Evolutionary conservation across 345 rosid genomes (phyloP).

Genomic region (Gossypium stocksii): DNA sequence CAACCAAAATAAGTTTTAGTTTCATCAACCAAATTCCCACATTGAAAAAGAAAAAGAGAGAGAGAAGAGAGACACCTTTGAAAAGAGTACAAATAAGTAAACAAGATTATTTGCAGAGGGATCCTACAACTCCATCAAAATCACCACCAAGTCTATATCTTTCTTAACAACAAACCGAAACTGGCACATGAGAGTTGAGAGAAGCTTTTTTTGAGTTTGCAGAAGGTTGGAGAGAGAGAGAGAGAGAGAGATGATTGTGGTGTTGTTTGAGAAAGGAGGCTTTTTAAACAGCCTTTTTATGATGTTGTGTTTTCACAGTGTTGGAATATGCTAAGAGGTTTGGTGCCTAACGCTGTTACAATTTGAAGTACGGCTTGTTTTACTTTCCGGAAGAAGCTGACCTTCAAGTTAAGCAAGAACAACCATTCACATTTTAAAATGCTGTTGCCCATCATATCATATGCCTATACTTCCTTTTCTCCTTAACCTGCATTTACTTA

Average conservation of each 20-base stretch:
- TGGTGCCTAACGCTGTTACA: slow-evolving; percentile 40
- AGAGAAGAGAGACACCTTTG: background rate
- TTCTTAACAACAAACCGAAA: no score
- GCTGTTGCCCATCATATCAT: background rate
- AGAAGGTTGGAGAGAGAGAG: background rate
- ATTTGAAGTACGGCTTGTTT: background rate
- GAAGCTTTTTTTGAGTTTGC: background rate
- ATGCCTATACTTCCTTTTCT: no score
- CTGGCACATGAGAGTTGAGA: slow-evolving; percentile 6
- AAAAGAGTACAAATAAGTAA: background rate
- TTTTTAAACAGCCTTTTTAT: slow-evolving; percentile 1
- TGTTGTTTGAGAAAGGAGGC: slow-evolving; percentile 37
- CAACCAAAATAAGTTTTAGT: background rate
- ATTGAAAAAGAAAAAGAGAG: no score
- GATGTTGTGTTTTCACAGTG: slow-evolving; percentile 9
- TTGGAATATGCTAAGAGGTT: slow-evolving; percentile 13
- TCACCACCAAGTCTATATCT: background rate
- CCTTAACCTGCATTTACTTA: no score
- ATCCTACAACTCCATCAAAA: slow-evolving; percentile 29
- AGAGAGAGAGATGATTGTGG: slow-evolving; percentile 11
- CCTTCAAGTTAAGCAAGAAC: slow-evolving; percentile 15
- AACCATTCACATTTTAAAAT: background rate
- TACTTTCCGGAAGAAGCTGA: slow-evolving; percentile 20
- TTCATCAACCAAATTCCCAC: background rate
- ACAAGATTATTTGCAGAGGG: slow-evolving; percentile 9